Percentiles rank a stretch among this genome's conserved stretches.
phyloP scores from a whole-genome alignment of 1,284 basidiomycete species.

The Ceratobasidium sp. region DNA sequence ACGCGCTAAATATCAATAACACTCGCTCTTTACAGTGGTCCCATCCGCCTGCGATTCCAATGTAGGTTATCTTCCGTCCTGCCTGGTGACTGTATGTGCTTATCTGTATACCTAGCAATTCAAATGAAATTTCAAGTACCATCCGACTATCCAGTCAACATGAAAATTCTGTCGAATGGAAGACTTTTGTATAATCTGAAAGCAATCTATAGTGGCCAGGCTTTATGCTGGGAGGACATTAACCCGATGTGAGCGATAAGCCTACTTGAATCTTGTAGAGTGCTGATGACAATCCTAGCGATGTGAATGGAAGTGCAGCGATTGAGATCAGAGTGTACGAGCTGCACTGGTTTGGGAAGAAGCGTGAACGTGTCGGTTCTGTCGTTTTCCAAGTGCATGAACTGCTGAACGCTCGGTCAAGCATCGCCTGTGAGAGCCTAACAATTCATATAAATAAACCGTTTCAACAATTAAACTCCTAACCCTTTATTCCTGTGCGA shows the following conservation, averaged over 20 bases:
- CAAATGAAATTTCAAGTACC: not conserved
- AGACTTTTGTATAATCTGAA: not conserved
- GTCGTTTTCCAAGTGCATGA: not conserved
- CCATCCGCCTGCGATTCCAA: not conserved
- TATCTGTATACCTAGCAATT: not conserved
- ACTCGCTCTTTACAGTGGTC: not conserved
- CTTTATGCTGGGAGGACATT: not conserved
- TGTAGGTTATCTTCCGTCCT: not conserved
- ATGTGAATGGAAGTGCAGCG: not conserved
- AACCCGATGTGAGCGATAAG: not conserved
- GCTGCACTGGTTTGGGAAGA: not conserved
- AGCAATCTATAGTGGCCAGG: not conserved
- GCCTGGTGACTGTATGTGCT: not conserved
- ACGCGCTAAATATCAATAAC: too few species aligned
- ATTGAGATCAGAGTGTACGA: not conserved
- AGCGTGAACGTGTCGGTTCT: not conserved
- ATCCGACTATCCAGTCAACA: conserved; percentile 1
- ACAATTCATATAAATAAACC: not conserved
- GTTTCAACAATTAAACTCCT: not conserved
- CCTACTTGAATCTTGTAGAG: not conserved
- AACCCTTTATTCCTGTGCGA: too few species aligned
- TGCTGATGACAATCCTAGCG: not conserved
- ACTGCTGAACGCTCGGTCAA: not conserved
- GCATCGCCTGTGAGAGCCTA: not conserved
- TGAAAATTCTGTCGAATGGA: not conserved